Base-by-base conservation (phyloP, 2,329 filamentous ascomycete species). In the Aschersonia sp. region DNA sequence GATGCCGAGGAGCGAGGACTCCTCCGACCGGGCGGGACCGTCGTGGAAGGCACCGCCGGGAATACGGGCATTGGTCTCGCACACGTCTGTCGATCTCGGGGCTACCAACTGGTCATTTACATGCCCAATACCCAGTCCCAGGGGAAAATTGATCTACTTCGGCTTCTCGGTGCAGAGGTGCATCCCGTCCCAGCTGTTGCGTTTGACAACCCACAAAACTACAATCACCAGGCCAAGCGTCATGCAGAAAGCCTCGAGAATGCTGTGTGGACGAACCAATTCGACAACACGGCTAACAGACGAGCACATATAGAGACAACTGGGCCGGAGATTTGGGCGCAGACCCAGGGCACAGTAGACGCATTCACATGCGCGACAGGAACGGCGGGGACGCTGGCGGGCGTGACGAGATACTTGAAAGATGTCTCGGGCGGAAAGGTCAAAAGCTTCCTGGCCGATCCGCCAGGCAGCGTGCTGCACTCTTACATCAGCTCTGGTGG, bases 81-180 rank as follows among this genome's bases (percentile, higher is more conserved):
- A 22, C 92, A 97, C 68, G 92, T 98, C 48, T 97, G 92, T 70
- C 80, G 90, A 51, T 86, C 83, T 39, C 84, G 83, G 58, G 92
- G 90, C 41, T 97, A 98, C 75, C 84, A 84, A 63, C 81, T 95
- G 45, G 89, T 97, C 61, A 98, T 98, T 63, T 98, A 97, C 79
- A 97, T 98, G 92, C 92, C 92, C 58, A 85, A 98, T 73, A 97
- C 90, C 45, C 92, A 97, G 70, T 94, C 89, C 22, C 90, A 95
- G 69, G 92, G 89, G 63, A 98, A 98, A 73, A 86, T 98, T 62
- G 92, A 97, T 65, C 76, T 98, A 47, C 72, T 98, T 53, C 77
- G 90, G 7, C 73, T 97, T 37, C 77, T 98, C 8, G 92, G 92
- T 54, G 92, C 92, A 30, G 89, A 97, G 66, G 92, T 98, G 35